Evolutionary conservation across 495 filamentous ascomycete species (phyloP), one percentile per base, ranked within the genome.

Genomic region (Aspergillus leporis): DNA sequence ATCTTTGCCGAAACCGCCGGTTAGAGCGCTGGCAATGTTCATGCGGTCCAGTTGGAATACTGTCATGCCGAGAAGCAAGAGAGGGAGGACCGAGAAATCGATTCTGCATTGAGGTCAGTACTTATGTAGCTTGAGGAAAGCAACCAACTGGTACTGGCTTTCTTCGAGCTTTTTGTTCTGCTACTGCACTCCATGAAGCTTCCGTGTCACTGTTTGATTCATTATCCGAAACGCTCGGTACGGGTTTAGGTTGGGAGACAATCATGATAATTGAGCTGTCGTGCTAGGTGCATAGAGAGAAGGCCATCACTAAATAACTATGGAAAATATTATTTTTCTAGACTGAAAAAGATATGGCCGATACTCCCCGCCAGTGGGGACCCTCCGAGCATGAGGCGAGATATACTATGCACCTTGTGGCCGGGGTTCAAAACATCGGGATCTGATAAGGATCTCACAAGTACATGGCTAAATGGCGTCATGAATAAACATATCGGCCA

Each of bases 41-140:
- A 64, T 76, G 25, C 81, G 67, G 54, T 84, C 81, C 7, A 84
- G 58, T 56, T 83, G 71, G 25, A 80, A 66, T 13, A 72, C 67
- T 51, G 82, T 80, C 55, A 87, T 78, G 5, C 78, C 78, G 3
- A 84, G 38, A 5, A 74, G 61, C 8, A 84, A 63, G 0, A 83
- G 63, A 2, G 79, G 80, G 32, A 84, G 70, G 16, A 80, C 61
- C 32, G 71, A 64, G 13, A 76, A 56, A 55, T 83, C 81, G 34
- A 73, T 51, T 30, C 74, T 77, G 45, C 9, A 21, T 1, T 3
- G 46, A 2, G 22, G 21, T 32, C 12, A 25, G 54, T 10, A 28
- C n/a, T 30, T 8, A 5, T 0, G 10, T 13, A 6, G 0, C 14
- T 36, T 22, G 18, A 51, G 19, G n/a, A 2, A 16, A 32, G 7